phyloP scores from a whole-genome alignment of 805 yeast species.

The Ogataea allantospora region DNA sequence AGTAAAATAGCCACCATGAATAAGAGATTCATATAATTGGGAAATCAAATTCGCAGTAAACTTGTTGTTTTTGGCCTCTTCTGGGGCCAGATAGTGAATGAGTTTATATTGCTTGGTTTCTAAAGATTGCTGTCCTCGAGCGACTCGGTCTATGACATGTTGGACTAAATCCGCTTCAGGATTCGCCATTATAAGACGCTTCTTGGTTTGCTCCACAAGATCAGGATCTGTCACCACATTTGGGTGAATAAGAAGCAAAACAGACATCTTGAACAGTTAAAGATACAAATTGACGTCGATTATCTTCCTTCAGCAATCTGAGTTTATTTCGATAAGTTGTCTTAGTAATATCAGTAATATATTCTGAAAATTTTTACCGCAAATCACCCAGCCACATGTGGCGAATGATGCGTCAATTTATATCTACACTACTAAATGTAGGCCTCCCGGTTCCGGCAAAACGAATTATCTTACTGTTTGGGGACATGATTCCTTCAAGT shows the following conservation, averaged over 20 bases:
- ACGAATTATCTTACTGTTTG: not conserved
- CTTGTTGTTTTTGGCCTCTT: slow-evolving; percentile 39
- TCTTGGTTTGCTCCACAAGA: slow-evolving; percentile 41
- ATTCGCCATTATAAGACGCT: slow-evolving; percentile 25
- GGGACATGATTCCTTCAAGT: not conserved
- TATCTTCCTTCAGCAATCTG: not conserved
- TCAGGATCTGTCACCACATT: slow-evolving; percentile 59
- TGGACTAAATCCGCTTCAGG: slow-evolving; percentile 42
- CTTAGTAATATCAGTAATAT: slow-evolving; percentile 1
- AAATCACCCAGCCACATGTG: slow-evolving; percentile 8
- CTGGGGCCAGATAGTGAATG: slow-evolving; percentile 58
- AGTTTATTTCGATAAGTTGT: too few species aligned
- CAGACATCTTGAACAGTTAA: slow-evolving; percentile 11
- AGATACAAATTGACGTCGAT: not conserved
- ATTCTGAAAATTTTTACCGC: slow-evolving; percentile 8
- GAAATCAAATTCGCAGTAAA: slow-evolving; percentile 47
- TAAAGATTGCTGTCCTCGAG: slow-evolving; percentile 44
- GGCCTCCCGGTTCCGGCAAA: slow-evolving; percentile 1
- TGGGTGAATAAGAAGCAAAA: slow-evolving; percentile 60
- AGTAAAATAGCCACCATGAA: slow-evolving; percentile 43
- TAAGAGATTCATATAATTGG: slow-evolving; percentile 40
- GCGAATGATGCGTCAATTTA: not conserved
- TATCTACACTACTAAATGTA: too few species aligned
- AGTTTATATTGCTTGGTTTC: slow-evolving; percentile 38
- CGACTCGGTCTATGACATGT: slow-evolving; percentile 57